phyloP scores from a whole-genome alignment of 2,329 filamentous ascomycete species.

The Daldinia sp. region DNA sequence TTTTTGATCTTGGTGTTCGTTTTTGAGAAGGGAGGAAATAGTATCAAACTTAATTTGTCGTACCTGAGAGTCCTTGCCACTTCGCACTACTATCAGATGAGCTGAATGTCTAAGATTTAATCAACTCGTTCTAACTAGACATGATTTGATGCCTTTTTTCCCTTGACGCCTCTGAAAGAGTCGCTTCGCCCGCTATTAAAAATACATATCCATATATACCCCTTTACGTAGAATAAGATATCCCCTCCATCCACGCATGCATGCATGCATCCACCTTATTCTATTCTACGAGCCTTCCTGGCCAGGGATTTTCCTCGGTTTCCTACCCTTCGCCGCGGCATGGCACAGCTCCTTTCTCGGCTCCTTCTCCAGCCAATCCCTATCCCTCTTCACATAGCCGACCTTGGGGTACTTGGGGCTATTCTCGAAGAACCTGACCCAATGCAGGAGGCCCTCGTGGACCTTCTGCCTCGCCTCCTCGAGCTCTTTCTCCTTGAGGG shows the following conservation, averaged over 20 bases:
- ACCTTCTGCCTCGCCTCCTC: constrained; percentile 74
- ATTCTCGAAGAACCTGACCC: constrained; percentile 84
- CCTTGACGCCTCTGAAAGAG: background rate
- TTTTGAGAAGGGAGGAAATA: no score
- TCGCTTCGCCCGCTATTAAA: constrained; percentile 9
- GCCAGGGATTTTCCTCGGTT: constrained; percentile 70
- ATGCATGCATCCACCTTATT: background rate
- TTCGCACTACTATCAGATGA: background rate
- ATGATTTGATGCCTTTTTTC: background rate
- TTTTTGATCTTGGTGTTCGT: no score
- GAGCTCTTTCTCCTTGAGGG: constrained; percentile 71
- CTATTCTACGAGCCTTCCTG: constrained; percentile 44
- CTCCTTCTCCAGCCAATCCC: constrained; percentile 71
- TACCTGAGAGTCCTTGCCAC: no score
- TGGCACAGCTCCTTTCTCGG: constrained; percentile 76
- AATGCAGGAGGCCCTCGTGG: constrained; percentile 77
- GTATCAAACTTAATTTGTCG: no score
- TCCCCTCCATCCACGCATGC: background rate
- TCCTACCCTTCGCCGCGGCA: constrained; percentile 70
- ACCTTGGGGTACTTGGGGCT: constrained; percentile 85
- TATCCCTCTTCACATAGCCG: constrained; percentile 76
- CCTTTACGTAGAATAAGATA: background rate
- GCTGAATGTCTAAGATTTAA: background rate
- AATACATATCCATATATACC: background rate
- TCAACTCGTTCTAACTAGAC: background rate